Evolutionary conservation across 768 basidiomycete genomes (phyloP).

Genomic region (Pleurotus djamor): DNA sequence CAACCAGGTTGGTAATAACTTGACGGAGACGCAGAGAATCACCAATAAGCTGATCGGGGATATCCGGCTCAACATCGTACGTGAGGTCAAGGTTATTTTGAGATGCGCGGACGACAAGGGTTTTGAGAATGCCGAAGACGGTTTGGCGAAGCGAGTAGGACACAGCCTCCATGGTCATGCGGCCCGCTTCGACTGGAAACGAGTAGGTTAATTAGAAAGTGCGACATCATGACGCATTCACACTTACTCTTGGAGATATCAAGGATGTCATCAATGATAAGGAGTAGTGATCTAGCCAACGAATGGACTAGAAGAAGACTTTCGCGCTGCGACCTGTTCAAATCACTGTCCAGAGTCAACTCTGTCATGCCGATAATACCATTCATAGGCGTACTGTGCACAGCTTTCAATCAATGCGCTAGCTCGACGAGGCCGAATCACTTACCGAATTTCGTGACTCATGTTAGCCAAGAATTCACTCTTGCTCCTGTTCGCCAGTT

Average conservation of each 20-base stretch:
- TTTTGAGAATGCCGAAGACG: constrained; percentile 97
- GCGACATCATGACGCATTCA: not conserved
- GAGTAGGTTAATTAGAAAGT: constrained; percentile 10
- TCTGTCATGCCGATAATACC: constrained; percentile 99
- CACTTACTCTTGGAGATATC: constrained; percentile 98
- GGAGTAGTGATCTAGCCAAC: constrained; percentile 84
- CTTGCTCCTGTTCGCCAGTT: constrained; percentile 96
- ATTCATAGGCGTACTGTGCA: constrained; percentile 95
- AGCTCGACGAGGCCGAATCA: constrained; percentile 11
- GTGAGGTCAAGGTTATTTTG: constrained; percentile 96
- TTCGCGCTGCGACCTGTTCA: constrained; percentile 93
- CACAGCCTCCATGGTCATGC: constrained; percentile 99
- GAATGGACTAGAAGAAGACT: constrained; percentile 95
- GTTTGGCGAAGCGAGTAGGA: constrained; percentile 97
- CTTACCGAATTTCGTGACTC: constrained; percentile 93
- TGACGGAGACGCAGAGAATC: constrained; percentile 94
- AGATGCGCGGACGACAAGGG: constrained; percentile 94
- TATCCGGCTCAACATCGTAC: constrained; percentile 93
- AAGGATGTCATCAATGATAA: constrained; percentile 99
- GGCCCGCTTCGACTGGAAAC: constrained; percentile 87
- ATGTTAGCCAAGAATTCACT: constrained; percentile 99
- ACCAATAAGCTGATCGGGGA: constrained; percentile 96
- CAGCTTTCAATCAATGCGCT: constrained; percentile 4
- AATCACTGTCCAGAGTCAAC: constrained; percentile 92
- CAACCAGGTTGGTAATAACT: constrained; percentile 93